These are phyloP conservation scores for Triticum monococcum DNA, from an alignment of 176 grass and related monocot genomes.

Conservation along the genomic window DNA sequence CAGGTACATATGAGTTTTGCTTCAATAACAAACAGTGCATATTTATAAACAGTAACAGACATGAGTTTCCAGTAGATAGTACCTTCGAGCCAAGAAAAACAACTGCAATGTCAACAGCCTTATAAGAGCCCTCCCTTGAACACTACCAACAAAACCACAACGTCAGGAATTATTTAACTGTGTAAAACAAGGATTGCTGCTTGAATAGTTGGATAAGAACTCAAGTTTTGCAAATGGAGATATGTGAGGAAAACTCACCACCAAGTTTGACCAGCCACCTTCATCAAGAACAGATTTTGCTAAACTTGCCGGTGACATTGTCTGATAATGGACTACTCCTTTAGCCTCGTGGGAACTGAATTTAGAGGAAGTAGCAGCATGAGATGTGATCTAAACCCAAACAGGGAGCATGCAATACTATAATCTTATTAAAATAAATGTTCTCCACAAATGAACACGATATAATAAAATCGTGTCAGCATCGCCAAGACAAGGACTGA, in stretches of 20 bases:
- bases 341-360: slow-evolving; percentile 49
- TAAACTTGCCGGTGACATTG: slow-evolving; percentile 61
- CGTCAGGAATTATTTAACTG: slow-evolving; percentile 11
- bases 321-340: slow-evolving; percentile 75
- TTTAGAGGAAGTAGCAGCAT: slow-evolving; percentile 31
- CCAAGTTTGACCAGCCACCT: slow-evolving; percentile 87
- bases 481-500: no score
- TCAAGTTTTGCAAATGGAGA: slow-evolving; percentile 9
- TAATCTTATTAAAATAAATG: background rate
- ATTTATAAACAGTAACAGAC: background rate
- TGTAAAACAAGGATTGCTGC: background rate
- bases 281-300: slow-evolving; percentile 75
- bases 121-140: slow-evolving; percentile 41
- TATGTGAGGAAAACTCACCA: slow-evolving; percentile 50
- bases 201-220: background rate
- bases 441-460: background rate
- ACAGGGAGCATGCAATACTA: background rate
- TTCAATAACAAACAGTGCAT: background rate
- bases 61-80: slow-evolving; percentile 15
- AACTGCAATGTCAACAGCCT: slow-evolving; percentile 68
- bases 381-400: background rate
- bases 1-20: background rate
- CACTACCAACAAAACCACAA: slow-evolving; percentile 49
- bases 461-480: background rate
- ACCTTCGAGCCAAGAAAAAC: slow-evolving; percentile 90